Conservation (phyloP, 2,329 filamentous ascomycete species). For the Capronia americana region DNA sequence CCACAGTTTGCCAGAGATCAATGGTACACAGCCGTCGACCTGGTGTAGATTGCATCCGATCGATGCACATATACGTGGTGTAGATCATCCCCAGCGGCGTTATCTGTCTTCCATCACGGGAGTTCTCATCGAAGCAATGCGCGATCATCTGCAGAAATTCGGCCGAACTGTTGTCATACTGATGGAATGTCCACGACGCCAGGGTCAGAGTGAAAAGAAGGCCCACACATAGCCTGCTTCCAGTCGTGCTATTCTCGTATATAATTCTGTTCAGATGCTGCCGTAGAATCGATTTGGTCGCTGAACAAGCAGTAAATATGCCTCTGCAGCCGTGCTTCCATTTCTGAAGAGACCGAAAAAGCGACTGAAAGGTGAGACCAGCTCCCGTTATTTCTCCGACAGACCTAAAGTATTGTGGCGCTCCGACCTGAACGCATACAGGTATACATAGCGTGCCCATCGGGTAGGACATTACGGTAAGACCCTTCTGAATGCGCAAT, state of each 20-base stretch:
- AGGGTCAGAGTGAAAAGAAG: constrained; percentile 5
- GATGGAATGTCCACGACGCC: constrained; percentile 2
- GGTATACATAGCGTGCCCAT: constrained; percentile 3
- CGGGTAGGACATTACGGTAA: constrained; percentile 3
- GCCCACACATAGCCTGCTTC: not conserved
- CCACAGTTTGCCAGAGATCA: constrained; percentile 2
- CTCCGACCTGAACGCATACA: constrained; percentile 2
- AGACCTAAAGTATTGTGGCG: constrained; percentile 2
- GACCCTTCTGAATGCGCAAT: constrained; percentile 1
- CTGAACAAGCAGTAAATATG: not conserved
- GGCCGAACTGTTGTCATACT: constrained; percentile 1
- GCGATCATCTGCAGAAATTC: constrained; percentile 4
- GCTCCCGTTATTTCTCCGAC: not conserved
- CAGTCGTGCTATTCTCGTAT: not conserved
- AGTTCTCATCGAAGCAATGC: constrained; percentile 1
- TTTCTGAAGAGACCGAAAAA: not conserved
- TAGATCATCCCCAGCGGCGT: constrained; percentile 1
- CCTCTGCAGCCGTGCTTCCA: not conserved
- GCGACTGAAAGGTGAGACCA: not conserved
- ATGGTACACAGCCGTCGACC: not conserved
- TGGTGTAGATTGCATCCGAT: constrained; percentile 2
- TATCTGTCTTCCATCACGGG: not conserved
- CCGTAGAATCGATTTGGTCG: not conserved
- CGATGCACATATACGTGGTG: constrained; percentile 5
- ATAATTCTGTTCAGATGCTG: not conserved